Conservation (phyloP, 495 filamentous ascomycete species). For the Neurospora hispaniola region DNA sequence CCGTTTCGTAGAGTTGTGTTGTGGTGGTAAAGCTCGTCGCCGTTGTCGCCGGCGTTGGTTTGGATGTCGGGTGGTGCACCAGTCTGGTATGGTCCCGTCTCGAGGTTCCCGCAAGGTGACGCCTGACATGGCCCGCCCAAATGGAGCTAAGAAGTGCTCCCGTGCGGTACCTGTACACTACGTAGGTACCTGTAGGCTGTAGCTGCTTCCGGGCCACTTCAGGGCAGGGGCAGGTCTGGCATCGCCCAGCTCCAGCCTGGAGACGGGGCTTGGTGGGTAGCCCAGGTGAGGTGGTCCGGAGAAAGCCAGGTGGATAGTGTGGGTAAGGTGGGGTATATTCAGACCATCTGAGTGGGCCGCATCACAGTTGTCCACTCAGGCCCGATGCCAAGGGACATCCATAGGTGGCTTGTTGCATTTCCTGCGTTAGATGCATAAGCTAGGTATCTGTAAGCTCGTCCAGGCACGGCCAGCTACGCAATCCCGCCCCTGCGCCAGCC, state of each 20-base stretch:
- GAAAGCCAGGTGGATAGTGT: background rate
- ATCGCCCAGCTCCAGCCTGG: background rate
- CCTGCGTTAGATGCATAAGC: background rate
- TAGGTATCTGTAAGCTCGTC: background rate
- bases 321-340: background rate
- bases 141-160: background rate
- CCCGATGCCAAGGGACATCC: background rate
- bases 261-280: background rate
- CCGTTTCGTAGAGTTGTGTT: background rate
- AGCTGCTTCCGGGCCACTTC: no score
- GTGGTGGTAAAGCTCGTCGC: background rate
- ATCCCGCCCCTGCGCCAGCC: conserved; percentile 6
- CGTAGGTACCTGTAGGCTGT: no score
- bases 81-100: background rate
- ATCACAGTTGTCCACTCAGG: background rate
- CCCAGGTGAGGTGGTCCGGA: background rate
- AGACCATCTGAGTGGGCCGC: background rate
- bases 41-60: background rate
- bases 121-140: background rate
- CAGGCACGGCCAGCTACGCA: conserved; percentile 8
- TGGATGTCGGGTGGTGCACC: background rate
- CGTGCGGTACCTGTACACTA: background rate
- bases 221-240: background rate
- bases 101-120: background rate
- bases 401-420: background rate